Percentiles rank a stretch among this genome's conserved stretches.
Evolutionary conservation across 495 filamentous ascomycete genomes (phyloP).

Genomic region (Margaritispora aquatica): DNA sequence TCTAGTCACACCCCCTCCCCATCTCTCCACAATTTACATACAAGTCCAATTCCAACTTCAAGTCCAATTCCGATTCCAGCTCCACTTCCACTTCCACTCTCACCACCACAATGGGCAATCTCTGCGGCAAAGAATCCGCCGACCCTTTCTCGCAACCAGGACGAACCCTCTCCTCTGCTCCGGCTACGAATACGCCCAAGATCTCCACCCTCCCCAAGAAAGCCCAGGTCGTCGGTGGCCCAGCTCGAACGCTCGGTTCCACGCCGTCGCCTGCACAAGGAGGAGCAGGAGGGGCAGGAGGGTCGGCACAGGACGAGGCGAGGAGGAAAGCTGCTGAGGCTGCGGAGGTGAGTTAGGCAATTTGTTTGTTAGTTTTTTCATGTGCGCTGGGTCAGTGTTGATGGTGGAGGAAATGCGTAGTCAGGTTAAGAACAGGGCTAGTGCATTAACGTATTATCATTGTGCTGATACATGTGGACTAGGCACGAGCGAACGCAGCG

Average conservation of each 20-base stretch:
- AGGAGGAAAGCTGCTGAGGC: constrained; percentile 57
- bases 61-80: background rate
- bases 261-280: no score
- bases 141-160: constrained; percentile 58
- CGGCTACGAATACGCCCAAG: constrained; percentile 28
- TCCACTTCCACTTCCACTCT: no score
- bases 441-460: no score
- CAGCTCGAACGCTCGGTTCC: constrained; percentile 51
- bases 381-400: no score
- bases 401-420: no score
- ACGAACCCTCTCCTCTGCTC: constrained; percentile 51
- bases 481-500: constrained; percentile 39
- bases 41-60: background rate
- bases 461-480: background rate
- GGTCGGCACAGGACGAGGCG: constrained; percentile 38
- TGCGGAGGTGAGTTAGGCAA: constrained; percentile 70
- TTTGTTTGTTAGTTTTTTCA: no score
- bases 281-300: no score
- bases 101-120: constrained; percentile 66
- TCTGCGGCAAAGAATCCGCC: constrained; percentile 57
- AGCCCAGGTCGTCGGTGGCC: constrained; percentile 45
- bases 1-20: no score
- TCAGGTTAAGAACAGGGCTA: no score
- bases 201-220: constrained; percentile 34
- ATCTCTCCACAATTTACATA: no score